These are phyloP conservation scores for Alloascoidea hylecoeti DNA, from an alignment of 805 yeast genomes.

Conservation along the genomic window DNA sequence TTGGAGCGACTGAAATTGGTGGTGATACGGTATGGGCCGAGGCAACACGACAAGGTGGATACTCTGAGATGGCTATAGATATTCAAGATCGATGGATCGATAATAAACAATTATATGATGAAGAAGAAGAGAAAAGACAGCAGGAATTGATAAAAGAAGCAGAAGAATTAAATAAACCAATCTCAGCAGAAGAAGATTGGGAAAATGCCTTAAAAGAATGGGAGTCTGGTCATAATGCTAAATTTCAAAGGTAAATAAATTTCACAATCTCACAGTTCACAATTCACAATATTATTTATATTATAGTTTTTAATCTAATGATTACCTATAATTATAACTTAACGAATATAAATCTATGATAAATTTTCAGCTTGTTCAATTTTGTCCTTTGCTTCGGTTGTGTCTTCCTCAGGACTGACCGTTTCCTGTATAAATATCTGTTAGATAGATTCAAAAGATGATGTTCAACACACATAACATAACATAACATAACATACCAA, in stretches of 20 bases:
- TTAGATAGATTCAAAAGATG: background rate
- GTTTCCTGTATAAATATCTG: background rate
- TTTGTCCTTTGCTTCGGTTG: conserved; percentile 3
- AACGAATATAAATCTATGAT: no score
- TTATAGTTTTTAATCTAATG: no score
- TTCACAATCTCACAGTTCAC: no score
- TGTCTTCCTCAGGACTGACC: background rate
- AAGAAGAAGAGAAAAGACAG: conserved; percentile 33
- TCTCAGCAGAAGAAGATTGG: conserved; percentile 61
- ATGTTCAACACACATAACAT: background rate
- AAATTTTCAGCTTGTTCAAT: conserved; percentile 7
- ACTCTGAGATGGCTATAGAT: conserved; percentile 34
- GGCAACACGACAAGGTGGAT: conserved; percentile 71
- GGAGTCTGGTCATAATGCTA: conserved; percentile 26
- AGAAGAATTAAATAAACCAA: conserved; percentile 23
- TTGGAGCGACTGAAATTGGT: conserved; percentile 87
- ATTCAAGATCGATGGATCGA: conserved; percentile 95
- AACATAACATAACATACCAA: conserved; percentile 13
- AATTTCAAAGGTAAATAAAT: no score
- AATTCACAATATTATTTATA: no score
- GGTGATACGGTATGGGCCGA: conserved; percentile 99
- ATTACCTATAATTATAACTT: no score
- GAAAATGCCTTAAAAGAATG: conserved; percentile 46
- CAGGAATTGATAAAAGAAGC: conserved; percentile 26
- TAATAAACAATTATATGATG: conserved; percentile 64